Evolutionary conservation across 495 filamentous ascomycete genomes (phyloP).

Genomic region (Penicillium odoratum): DNA sequence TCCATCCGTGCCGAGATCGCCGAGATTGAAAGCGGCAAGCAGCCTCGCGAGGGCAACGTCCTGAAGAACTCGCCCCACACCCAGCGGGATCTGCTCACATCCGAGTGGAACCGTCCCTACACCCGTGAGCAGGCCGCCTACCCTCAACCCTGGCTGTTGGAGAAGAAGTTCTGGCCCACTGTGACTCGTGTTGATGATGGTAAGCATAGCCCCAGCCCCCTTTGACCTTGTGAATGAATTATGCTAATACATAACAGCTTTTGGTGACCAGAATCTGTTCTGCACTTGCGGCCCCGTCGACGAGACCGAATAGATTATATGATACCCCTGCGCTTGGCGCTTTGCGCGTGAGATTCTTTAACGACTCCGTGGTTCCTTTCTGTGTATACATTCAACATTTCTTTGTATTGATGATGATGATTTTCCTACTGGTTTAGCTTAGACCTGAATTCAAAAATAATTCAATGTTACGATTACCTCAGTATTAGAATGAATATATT

Average conservation of each 20-base stretch:
- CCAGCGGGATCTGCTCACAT: slow-evolving; percentile 70
- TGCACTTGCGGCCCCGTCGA: slow-evolving; percentile 89
- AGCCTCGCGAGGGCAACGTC: slow-evolving; percentile 81
- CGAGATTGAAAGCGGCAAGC: slow-evolving; percentile 77
- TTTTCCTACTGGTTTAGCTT: slow-evolving; percentile 4
- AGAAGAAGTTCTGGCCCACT: slow-evolving; percentile 98
- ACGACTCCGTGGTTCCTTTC: slow-evolving; percentile 16
- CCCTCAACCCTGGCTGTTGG: slow-evolving; percentile 77
- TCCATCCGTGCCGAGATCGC: slow-evolving; percentile 85
- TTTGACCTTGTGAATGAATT: neutral
- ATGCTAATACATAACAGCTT: slow-evolving; percentile 54
- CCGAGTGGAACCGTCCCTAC: slow-evolving; percentile 77
- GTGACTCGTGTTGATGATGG: slow-evolving; percentile 90
- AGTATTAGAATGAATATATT: no score
- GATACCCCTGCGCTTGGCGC: slow-evolving; percentile 40
- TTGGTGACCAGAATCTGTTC: slow-evolving; percentile 91
- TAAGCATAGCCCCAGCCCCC: slow-evolving; percentile 48
- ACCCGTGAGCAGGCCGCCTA: slow-evolving; percentile 83
- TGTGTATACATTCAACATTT: slow-evolving; percentile 38
- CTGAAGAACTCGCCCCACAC: slow-evolving; percentile 92
- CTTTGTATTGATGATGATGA: slow-evolving; percentile 24
- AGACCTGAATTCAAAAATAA: slow-evolving; percentile 20
- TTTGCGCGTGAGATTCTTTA: slow-evolving; percentile 10
- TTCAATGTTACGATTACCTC: neutral
- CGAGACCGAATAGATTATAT: slow-evolving; percentile 40